Evolutionary conservation across 1,284 basidiomycete genomes (phyloP).

Genomic region (Cryptococcus maquisensis): DNA sequence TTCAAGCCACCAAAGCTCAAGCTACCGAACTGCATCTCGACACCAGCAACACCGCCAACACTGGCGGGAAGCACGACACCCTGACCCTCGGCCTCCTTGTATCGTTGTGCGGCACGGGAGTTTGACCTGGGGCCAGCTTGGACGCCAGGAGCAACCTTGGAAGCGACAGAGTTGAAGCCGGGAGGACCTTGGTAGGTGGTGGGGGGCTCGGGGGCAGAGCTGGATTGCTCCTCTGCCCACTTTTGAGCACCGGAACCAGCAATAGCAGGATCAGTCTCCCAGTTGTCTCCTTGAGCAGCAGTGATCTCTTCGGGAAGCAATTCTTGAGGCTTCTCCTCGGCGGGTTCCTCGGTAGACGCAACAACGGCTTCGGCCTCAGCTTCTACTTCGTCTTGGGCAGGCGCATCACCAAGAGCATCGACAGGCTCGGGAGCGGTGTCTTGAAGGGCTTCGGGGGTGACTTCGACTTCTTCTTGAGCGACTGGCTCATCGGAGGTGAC

Average conservation of each 20-base stretch:
- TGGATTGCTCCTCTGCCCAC: conserved; percentile 22
- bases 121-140: conserved; percentile 35
- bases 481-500: conserved; percentile 28
- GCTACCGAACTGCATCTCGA: conserved; percentile 50
- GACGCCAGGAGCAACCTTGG: conserved; percentile 20
- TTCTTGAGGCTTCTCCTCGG: conserved; percentile 13
- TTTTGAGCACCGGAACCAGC: conserved; percentile 31
- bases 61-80: conserved; percentile 48
- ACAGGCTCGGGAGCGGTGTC: conserved; percentile 12
- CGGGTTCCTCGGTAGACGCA: background rate
- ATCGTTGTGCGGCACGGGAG: conserved; percentile 44
- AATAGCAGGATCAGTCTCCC: conserved; percentile 40
- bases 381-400: conserved; percentile 15
- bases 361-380: conserved; percentile 18
- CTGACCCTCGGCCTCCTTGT: conserved; percentile 47
- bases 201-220: conserved; percentile 34
- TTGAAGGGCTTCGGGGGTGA: conserved; percentile 12
- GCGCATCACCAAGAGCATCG: conserved; percentile 15
- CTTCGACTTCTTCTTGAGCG: conserved; percentile 18
- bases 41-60: conserved; percentile 31
- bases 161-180: conserved; percentile 46
- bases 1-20: conserved; percentile 48
- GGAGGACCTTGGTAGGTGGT: conserved; percentile 49
- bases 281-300: conserved; percentile 17
- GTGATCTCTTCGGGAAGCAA: conserved; percentile 17